Evolutionary conservation across 1,139 yeast species (phyloP), one percentile per base, ranked within the genome.

Genomic region (Protomyces pachydermus): DNA sequence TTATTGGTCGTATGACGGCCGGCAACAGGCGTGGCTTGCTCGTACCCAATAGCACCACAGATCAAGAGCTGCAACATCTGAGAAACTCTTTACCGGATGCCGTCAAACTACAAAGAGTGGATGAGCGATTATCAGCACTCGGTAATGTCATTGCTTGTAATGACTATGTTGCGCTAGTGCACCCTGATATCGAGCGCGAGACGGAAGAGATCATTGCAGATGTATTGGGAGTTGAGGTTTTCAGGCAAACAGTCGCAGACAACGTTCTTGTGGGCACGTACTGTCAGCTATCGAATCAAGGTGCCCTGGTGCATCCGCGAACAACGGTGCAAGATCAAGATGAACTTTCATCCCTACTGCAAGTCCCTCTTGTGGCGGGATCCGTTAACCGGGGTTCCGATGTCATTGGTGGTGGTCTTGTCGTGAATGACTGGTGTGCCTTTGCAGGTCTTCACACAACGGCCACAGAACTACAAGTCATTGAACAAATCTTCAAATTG

Each of bases 91-190:
- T 95, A 71, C 99, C 99, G n/a, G 98, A 95, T 72, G 78, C 86
- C 60, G 97, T 95, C 70, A 91, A 88, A 78, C 90, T 95, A 72
- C 98, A 95, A 80, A 85, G 99, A 77, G 97, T 95, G 54, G 98
- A 95, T 79, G 99, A 95, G 79, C 85, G 98, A 74, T 81, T 95
- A 70, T 88, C 96, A 56, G 98, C 99, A 10, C 80, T 95, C 69
- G 99, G 99, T 71, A 95, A 95, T 72, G 98, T 95, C 69, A 91
- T 95, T 73, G 93, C 98, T 78, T 93, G 98, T 79, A 95, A 95
- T 78, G 99, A 95, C 77, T 95, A 95, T 76, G 98, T 95, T 71
- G 99, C 99, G 3, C 82, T 95, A 69, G 98, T 95, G 61, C 99
- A 95, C 77, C 99, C 99, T 62, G 99, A 95, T 79, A 90, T 95